phyloP scores from a whole-genome alignment of 192 early-diverging fungal genomes.

The Jimgerdemannia lactiflua region DNA sequence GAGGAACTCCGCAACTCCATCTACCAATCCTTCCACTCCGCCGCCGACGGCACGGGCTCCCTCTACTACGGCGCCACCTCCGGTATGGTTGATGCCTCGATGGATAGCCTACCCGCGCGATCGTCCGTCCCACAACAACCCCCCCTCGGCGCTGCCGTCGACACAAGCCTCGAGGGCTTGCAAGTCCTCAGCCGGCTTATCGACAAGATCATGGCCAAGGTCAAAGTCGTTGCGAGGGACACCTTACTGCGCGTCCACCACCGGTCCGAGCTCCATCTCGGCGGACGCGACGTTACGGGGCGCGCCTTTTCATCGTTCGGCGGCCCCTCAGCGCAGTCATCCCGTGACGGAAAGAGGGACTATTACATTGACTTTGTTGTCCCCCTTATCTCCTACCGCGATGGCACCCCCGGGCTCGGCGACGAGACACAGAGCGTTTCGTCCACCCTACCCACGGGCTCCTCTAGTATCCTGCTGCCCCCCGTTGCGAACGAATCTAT shows the following conservation, averaged over 20 bases:
- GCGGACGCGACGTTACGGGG: neutral
- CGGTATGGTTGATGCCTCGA: neutral
- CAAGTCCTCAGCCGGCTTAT: constrained; percentile 78
- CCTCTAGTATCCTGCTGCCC: constrained; percentile 34
- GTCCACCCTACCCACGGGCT: constrained; percentile 6
- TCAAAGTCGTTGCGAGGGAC: constrained; percentile 66
- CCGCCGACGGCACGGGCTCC: constrained; percentile 1
- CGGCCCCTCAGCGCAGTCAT: neutral
- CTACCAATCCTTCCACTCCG: constrained; percentile 44
- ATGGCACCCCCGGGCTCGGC: constrained; percentile 55
- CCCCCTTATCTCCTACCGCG: constrained; percentile 49
- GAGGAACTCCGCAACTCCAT: constrained; percentile 55
- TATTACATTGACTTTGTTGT: constrained; percentile 52
- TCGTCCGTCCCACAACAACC: neutral
- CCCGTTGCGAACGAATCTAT: constrained; percentile 36
- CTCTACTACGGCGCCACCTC: neutral
- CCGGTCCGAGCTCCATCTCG: constrained; percentile 32
- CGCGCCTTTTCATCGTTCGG: neutral
- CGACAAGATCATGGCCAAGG: constrained; percentile 79
- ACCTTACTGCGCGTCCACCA: constrained; percentile 48
- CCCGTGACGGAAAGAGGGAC: constrained; percentile 19
- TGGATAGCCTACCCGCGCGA: constrained; percentile 7
- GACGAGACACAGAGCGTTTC: constrained; percentile 27
- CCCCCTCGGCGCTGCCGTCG: neutral
- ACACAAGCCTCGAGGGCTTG: constrained; percentile 56